Evolutionary conservation across 345 rosid genomes (phyloP).

Genomic region (Camelina hispida): DNA sequence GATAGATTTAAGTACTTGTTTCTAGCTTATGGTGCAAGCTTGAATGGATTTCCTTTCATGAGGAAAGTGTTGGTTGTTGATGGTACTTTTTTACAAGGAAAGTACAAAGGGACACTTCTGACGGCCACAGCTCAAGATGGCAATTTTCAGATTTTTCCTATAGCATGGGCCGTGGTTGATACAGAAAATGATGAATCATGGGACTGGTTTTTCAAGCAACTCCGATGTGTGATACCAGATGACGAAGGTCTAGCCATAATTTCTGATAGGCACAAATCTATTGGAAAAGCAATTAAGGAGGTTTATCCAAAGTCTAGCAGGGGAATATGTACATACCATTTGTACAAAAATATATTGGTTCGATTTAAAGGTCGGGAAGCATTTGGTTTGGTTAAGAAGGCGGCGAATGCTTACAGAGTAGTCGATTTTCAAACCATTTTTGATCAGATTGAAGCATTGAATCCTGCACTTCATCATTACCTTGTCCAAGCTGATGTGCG

Average conservation of each 20-base stretch:
- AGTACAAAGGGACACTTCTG: background rate
- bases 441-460: background rate
- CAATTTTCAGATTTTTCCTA: background rate
- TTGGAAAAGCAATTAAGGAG: background rate
- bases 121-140: background rate
- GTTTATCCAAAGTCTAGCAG: background rate
- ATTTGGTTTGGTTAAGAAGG: background rate
- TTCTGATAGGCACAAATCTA: background rate
- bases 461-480: background rate
- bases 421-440: background rate
- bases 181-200: background rate
- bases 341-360: background rate
- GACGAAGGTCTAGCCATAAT: background rate
- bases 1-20: too few relatives aligned
- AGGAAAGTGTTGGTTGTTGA: background rate
- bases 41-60: background rate
- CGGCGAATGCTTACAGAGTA: background rate
- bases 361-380: background rate
- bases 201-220: background rate
- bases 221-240: background rate
- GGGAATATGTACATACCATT: background rate
- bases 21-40: background rate
- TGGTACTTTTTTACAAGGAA: background rate
- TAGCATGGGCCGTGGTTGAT: background rate
- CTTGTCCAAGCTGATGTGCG: background rate